Evolutionary conservation across 2,329 filamentous ascomycete species (phyloP).

Genomic region (Atkinsonella hypoxylon): DNA sequence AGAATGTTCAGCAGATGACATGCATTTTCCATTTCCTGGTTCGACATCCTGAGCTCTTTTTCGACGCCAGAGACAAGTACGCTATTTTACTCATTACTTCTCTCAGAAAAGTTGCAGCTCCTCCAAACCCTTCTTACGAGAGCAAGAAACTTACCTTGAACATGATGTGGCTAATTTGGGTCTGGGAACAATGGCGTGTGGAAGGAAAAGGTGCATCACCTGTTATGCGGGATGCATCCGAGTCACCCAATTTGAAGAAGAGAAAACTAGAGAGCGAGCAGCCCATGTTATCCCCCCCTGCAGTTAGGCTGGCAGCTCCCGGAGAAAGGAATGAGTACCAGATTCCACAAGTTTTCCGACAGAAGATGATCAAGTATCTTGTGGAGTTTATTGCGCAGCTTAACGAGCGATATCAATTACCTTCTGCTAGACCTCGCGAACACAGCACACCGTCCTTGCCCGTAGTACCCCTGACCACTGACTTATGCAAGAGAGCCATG

Average conservation of each 20-base stretch:
- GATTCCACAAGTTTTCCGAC: constrained; percentile 54
- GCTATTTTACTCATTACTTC: constrained; percentile 79
- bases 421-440: constrained; percentile 55
- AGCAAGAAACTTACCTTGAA: constrained; percentile 85
- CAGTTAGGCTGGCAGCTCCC: constrained; percentile 26
- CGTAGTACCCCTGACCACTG: constrained; percentile 46
- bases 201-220: constrained; percentile 36
- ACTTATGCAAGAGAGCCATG: constrained; percentile 79
- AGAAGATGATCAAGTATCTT: constrained; percentile 85
- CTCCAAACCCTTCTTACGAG: constrained; percentile 77
- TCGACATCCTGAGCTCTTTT: constrained; percentile 84
- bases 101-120: constrained; percentile 73
- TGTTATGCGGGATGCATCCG: constrained; percentile 32
- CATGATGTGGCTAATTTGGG: constrained; percentile 81
- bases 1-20: constrained; percentile 90
- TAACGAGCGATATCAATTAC: constrained; percentile 71
- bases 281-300: constrained; percentile 41
- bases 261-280: constrained; percentile 59
- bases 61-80: constrained; percentile 87
- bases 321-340: constrained; percentile 52
- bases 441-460: constrained; percentile 30
- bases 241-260: constrained; percentile 65
- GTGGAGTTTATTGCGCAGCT: constrained; percentile 90
- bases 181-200: constrained; percentile 80
- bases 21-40: constrained; percentile 97